phyloP scores from a whole-genome alignment of 1,284 basidiomycete species.

The Phlebopus sp. region DNA sequence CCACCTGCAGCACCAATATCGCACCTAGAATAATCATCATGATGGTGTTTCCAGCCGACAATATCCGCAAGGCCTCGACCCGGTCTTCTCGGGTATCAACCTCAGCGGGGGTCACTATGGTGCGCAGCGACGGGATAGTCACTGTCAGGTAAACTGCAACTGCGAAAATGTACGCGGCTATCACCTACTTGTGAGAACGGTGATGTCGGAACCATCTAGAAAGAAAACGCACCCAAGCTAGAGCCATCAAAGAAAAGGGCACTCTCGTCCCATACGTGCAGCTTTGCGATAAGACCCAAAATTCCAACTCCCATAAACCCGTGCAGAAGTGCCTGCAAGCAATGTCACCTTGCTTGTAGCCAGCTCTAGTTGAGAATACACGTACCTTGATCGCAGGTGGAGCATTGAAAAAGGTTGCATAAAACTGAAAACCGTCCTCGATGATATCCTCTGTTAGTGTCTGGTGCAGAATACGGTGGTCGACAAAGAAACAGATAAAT shows the following conservation, averaged over 20 bases:
- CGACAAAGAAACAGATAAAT: constrained; percentile 85
- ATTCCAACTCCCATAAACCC: constrained; percentile 77
- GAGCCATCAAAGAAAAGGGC: constrained; percentile 92
- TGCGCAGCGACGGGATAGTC: constrained; percentile 72
- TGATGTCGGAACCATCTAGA: not conserved
- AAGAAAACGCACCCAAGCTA: constrained; percentile 57
- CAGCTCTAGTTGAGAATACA: not conserved
- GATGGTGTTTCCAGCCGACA: constrained; percentile 83
- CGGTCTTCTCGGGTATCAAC: constrained; percentile 63
- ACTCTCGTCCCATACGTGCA: constrained; percentile 84
- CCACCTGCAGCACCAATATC: constrained; percentile 72
- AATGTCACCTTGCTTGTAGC: constrained; percentile 8
- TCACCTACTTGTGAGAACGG: constrained; percentile 11
- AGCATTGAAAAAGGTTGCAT: constrained; percentile 86
- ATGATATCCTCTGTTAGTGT: constrained; percentile 60
- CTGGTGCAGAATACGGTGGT: constrained; percentile 78
- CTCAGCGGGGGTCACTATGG: constrained; percentile 57
- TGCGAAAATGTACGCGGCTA: constrained; percentile 73
- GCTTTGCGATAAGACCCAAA: constrained; percentile 69
- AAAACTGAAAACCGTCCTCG: constrained; percentile 81
- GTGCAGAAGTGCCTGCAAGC: constrained; percentile 73
- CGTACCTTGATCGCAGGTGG: constrained; percentile 85
- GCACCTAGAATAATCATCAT: constrained; percentile 64
- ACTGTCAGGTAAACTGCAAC: constrained; percentile 80
- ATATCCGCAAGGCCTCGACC: constrained; percentile 73